Percentiles rank a stretch among this genome's conserved stretches.
These are phyloP conservation scores for Pochonia chlamydosporia DNA, from an alignment of 2,329 filamentous ascomycete species.

Conservation along the genomic window DNA sequence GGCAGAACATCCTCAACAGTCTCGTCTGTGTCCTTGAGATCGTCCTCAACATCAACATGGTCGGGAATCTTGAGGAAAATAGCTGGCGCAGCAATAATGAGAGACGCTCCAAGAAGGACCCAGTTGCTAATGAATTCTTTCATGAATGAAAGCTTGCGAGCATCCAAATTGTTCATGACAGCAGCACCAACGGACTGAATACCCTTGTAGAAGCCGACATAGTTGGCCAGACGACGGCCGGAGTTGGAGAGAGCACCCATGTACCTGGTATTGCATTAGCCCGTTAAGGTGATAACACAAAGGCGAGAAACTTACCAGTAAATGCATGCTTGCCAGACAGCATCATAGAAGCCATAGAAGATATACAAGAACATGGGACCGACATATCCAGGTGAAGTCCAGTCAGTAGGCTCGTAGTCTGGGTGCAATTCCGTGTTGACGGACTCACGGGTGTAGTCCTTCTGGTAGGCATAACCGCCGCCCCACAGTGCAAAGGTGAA, in stretches of 20 bases:
- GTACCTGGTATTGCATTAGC: conserved; percentile 49
- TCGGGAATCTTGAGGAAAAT: conserved; percentile 77
- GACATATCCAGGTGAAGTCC: conserved; percentile 53
- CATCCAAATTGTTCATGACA: conserved; percentile 32
- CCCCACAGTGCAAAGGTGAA: conserved; percentile 79
- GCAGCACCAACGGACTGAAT: conserved; percentile 72
- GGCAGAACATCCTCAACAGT: conserved; percentile 62
- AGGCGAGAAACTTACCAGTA: conserved; percentile 58
- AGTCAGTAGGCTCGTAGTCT: conserved; percentile 46
- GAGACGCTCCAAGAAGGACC: conserved; percentile 67
- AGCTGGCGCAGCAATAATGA: conserved; percentile 72
- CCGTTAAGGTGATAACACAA: not conserved
- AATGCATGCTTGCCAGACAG: conserved; percentile 81
- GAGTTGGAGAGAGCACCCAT: conserved; percentile 95
- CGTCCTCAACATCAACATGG: conserved; percentile 72
- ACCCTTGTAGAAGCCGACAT: conserved; percentile 73
- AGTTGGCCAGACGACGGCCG: conserved; percentile 83
- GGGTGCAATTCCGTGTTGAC: conserved; percentile 16
- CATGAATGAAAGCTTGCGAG: conserved; percentile 49
- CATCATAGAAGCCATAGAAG: conserved; percentile 86
- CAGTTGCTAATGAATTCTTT: conserved; percentile 67
- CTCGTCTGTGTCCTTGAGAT: conserved; percentile 81
- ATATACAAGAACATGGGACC: conserved; percentile 86
- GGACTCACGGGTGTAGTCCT: conserved; percentile 38
- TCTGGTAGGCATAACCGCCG: conserved; percentile 74